Conservation (phyloP, 352 stramenopile genomes). For the Labyrinthula sp. region DNA sequence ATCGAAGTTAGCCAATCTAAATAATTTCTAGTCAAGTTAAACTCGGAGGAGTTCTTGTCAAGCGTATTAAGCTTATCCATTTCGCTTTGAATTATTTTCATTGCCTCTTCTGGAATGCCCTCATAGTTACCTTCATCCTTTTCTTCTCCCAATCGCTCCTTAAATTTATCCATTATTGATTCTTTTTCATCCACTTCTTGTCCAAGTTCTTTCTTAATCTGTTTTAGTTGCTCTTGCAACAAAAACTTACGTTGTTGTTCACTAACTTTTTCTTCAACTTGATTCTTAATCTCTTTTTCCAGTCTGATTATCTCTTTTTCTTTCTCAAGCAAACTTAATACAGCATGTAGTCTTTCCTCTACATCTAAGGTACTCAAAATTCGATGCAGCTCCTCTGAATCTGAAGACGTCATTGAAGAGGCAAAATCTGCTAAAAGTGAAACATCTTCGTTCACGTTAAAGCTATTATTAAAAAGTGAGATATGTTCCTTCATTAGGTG, state of each 20-base stretch:
- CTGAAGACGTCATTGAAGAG: constrained; percentile 66
- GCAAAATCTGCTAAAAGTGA: constrained; percentile 94
- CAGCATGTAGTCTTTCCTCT: constrained; percentile 75
- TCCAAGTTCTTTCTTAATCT: constrained; percentile 97
- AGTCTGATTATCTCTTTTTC: constrained; percentile 82
- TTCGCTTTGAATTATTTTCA: constrained; percentile 86
- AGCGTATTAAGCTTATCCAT: constrained; percentile 86
- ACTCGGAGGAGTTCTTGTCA: constrained; percentile 94
- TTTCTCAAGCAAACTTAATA: constrained; percentile 83
- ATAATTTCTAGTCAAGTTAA: constrained; percentile 93
- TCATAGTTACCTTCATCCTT: constrained; percentile 3
- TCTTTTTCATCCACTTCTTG: constrained; percentile 98
- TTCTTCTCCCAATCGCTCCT: constrained; percentile 45
- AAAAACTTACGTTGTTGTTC: constrained; percentile 93
- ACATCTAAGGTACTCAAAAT: constrained; percentile 52
- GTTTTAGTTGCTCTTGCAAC: constrained; percentile 93
- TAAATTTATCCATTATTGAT: constrained; percentile 81
- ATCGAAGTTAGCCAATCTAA: constrained; percentile 91
- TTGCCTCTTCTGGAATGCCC: constrained; percentile 46
- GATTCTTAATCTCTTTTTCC: constrained; percentile 85
- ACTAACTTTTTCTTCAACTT: constrained; percentile 72
- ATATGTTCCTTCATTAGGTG: constrained; percentile 91
- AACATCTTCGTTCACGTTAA: constrained; percentile 80
- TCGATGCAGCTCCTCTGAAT: constrained; percentile 66
- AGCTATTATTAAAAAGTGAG: constrained; percentile 76